Percentiles rank a stretch among this genome's conserved stretches.
Evolutionary conservation across 441 rosid species (phyloP).

Genomic region (Erysimum cheiri): DNA sequence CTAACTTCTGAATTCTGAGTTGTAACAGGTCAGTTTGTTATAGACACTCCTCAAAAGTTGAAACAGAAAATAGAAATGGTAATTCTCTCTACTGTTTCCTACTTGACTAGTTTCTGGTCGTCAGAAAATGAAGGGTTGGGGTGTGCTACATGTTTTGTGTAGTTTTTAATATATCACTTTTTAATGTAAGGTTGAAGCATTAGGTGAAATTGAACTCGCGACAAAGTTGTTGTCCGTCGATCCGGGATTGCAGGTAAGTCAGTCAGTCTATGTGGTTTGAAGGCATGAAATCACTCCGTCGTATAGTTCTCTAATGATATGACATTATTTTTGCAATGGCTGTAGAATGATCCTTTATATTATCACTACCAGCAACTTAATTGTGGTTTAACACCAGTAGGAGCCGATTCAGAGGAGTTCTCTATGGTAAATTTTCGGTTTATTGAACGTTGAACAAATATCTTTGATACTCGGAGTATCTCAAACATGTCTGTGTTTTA

Average conservation of each 20-base stretch:
- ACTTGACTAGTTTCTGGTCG: conserved; percentile 39
- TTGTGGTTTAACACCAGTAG: conserved; percentile 72
- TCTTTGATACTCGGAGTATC: neutral
- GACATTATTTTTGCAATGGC: neutral
- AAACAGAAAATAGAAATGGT: conserved; percentile 90
- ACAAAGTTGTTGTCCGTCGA: conserved; percentile 73
- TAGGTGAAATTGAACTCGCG: conserved; percentile 88
- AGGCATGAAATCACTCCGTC: conserved; percentile 21
- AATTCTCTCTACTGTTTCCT: conserved; percentile 35
- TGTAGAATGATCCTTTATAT: conserved; percentile 82
- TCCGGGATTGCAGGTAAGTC: conserved; percentile 57
- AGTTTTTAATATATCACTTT: conserved; percentile 37
- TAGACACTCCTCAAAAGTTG: conserved; percentile 84
- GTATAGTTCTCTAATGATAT: conserved; percentile 6
- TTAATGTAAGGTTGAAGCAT: conserved; percentile 78
- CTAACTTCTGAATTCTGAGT: conserved; percentile 36
- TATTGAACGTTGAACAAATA: neutral
- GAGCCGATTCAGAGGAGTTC: conserved; percentile 69
- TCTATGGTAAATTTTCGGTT: conserved; percentile 54
- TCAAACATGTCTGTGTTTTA: neutral
- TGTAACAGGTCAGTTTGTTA: conserved; percentile 85
- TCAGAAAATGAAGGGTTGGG: neutral
- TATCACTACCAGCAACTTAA: conserved; percentile 66
- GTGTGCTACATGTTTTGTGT: conserved; percentile 6
- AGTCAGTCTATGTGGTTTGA: conserved; percentile 20